These are phyloP conservation scores for Alnus rubra DNA, from an alignment of 306 rosid genomes.

Conservation along the genomic window DNA sequence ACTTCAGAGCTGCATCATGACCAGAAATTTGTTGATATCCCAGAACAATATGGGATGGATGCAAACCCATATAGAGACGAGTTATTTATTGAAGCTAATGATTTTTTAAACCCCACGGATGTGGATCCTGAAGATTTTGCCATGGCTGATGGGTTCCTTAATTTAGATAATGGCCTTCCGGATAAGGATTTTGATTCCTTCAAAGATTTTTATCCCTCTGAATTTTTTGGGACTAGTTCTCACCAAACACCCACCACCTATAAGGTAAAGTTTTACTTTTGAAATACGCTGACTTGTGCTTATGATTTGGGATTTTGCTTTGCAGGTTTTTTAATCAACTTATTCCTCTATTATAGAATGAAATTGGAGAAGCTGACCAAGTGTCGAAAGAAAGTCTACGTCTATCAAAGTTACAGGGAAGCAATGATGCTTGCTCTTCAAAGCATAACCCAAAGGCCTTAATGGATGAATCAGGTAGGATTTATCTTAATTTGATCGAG, in stretches of 20 bases:
- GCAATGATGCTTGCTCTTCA: constrained; percentile 46
- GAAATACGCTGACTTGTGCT: not conserved
- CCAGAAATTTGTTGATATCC: constrained; percentile 25
- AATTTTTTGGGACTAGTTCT: constrained; percentile 24
- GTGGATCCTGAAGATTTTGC: constrained; percentile 44
- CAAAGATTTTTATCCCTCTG: constrained; percentile 34
- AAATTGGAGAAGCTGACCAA: constrained; percentile 40
- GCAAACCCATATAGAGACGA: constrained; percentile 35
- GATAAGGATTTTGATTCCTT: too few species aligned
- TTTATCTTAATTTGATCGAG: constrained; percentile 7
- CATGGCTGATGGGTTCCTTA: too few species aligned
- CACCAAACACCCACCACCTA: constrained; percentile 32
- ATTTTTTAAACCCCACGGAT: constrained; percentile 47
- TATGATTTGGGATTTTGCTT: not conserved
- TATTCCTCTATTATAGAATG: constrained; percentile 39
- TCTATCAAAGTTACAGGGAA: constrained; percentile 32
- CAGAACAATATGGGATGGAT: constrained; percentile 37
- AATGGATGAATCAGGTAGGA: constrained; percentile 51
- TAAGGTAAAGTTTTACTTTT: constrained; percentile 42
- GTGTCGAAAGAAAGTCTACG: constrained; percentile 31
- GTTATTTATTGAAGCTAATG: constrained; percentile 63
- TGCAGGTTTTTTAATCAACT: constrained; percentile 5
- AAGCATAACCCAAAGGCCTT: constrained; percentile 35
- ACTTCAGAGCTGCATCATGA: constrained; percentile 30
- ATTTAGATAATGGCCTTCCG: too few species aligned